Evolutionary conservation across 768 basidiomycete species (phyloP).

Genomic region (Leucogyrophana mollusca): DNA sequence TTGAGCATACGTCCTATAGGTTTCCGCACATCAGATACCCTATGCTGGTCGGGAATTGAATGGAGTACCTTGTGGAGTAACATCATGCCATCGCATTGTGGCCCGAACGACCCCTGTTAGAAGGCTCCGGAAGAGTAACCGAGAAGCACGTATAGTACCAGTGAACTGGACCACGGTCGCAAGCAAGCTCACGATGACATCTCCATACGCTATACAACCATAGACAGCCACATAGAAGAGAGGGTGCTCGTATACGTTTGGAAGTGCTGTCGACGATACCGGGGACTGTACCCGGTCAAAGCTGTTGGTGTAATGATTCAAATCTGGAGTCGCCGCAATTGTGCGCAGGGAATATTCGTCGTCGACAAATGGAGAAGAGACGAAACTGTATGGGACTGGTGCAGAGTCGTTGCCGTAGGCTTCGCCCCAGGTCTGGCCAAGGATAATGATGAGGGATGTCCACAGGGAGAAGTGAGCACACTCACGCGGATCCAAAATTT

Average conservation of each 20-base stretch:
- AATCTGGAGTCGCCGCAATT: conserved; percentile 15
- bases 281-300: conserved; percentile 14
- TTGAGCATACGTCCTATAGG: conserved; percentile 76
- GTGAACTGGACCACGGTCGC: conserved; percentile 60
- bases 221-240: conserved; percentile 73
- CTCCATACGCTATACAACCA: conserved; percentile 53
- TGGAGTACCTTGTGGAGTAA: conserved; percentile 69
- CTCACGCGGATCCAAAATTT: conserved; percentile 30
- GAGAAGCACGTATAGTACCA: conserved; percentile 40
- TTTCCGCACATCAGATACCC: neutral
- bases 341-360: conserved; percentile 27
- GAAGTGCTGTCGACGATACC: conserved; percentile 25
- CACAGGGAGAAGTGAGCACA: neutral
- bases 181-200: conserved; percentile 46
- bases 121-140: conserved; percentile 45
- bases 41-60: neutral
- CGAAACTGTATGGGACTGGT: conserved; percentile 11
- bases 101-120: conserved; percentile 72
- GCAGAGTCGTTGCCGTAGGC: conserved; percentile 14
- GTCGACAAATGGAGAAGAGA: conserved; percentile 21
- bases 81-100: conserved; percentile 84
- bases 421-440: conserved; percentile 24
- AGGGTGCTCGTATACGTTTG: conserved; percentile 56
- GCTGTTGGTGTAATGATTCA: conserved; percentile 13
- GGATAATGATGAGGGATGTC: neutral